Percentiles rank a stretch among this genome's conserved stretches.
phyloP scores from a whole-genome alignment of 1,139 yeast species.

The Zygosaccharomyces sapae region DNA sequence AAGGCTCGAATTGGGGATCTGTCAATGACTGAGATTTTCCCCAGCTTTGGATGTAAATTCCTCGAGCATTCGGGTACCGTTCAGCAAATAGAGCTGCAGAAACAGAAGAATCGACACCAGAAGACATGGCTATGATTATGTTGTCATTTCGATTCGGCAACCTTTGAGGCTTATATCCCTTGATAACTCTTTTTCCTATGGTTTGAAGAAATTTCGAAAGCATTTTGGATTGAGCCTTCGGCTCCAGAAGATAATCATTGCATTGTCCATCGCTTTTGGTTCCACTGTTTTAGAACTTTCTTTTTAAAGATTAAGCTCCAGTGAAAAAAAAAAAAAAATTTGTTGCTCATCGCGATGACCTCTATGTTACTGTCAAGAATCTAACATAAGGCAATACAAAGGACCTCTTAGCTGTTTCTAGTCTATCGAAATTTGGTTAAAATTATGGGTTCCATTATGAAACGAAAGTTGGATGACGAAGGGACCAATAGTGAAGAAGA shows the following conservation, averaged over 20 bases:
- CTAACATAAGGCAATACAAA: neutral
- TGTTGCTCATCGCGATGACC: constrained; percentile 23
- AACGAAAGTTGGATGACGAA: constrained; percentile 15
- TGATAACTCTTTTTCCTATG: constrained; percentile 14
- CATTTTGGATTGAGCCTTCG: constrained; percentile 2
- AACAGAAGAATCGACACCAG: constrained; percentile 94
- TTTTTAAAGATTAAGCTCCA: neutral
- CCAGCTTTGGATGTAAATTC: constrained; percentile 95
- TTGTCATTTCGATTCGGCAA: constrained; percentile 52
- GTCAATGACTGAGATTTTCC: constrained; percentile 42
- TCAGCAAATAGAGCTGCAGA: constrained; percentile 69
- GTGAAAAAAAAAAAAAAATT: constrained; percentile 11
- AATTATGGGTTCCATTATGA: constrained; percentile 7
- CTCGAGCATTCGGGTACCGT: constrained; percentile 50
- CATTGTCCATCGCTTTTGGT: neutral
- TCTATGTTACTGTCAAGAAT: constrained; percentile 6
- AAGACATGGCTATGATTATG: constrained; percentile 85
- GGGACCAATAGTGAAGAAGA: constrained; percentile 44
- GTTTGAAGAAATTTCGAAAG: constrained; percentile 9
- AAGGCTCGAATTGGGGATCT: constrained; percentile 39
- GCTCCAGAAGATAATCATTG: neutral
- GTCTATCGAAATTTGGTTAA: too few species aligned
- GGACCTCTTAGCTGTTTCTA: neutral
- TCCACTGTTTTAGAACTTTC: neutral
- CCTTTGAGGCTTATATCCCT: constrained; percentile 37